Base-by-base conservation (phyloP, 371 early-diverging fungal species). In the Saksenaea vasiformis region DNA sequence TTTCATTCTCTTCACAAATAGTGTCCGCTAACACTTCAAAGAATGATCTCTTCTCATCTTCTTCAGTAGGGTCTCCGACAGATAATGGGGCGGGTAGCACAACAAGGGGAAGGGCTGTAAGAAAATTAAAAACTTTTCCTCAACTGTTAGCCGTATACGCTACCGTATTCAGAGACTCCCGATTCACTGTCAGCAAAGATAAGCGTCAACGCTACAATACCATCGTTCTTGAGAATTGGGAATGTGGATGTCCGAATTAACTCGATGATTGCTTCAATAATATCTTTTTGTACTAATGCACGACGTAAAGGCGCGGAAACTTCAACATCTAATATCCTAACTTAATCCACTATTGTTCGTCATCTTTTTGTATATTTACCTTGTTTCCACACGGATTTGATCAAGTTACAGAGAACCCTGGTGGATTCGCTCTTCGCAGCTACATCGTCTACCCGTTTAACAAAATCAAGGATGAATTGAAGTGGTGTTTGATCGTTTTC, bases 371-470 rank as follows among this genome's bases (percentile, higher is more conserved):
- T 8, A 9, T 5, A 22, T 43, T 60, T 68, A 71, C 74, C 63
- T 61, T 79, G 72, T 0, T 67, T 56, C 79, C 82, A 79, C 22
- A 77, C 62, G 1, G 76, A 67, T 58, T 87, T 89, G 67, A 87
- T 72, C 53, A 87, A 66, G 56, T 85, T 85, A 58, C 84, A 83
- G n/a, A 87, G 58, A 0, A 84, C 73, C 27, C 89, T 75, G 9
- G 87, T 86, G 1, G 86, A 86, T 64, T 89, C 89, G 58, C 87
- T 87, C 62, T 81, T 82, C 14, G 87, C 77, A 24, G 82, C 75
- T 26, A 80, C 72, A 62, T 89, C 85, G 43, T 89, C 89, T 0
- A 86, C 79, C 13, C 85, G 72, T 8, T 73, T 66, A 37, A 85
- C 71, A 57, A 87, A 73, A 0, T 66, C 73, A 5, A 83, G 58